Evolutionary conservation across 169 alveolate species (phyloP), one percentile per base, ranked within the genome.

Genomic region (Plasmodium knowlesi): DNA sequence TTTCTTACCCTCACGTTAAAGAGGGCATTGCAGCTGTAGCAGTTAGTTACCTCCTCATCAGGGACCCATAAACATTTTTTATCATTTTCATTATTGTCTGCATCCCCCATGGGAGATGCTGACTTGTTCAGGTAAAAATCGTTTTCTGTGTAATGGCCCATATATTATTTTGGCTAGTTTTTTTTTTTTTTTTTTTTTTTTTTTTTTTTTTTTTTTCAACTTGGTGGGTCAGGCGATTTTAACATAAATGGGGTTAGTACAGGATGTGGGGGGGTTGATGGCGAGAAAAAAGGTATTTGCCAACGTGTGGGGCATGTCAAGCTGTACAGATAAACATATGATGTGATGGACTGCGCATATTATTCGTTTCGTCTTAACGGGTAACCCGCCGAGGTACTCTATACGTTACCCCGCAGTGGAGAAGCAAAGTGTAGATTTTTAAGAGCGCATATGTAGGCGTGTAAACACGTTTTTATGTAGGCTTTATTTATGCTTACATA

Each of bases 1-100:
- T 89, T 89, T 61, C 94, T 89, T 32, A 89, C 89, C 50, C 94
- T 78, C 39, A 89, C 94, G 79, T 89, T 89, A 79, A 89, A 89
- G 39, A 67, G 22, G 5, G 71, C 94, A 79, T 79, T 89, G 46
- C 94, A 89, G 54, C 94, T 89, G 72, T 78, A 80, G 57, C 94
- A 89, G 10, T 89, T 89, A 0, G 94, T 89, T 34, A 89, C 94
- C 34, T 89, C 94, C 43, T 89, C 94, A 89, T 89, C 94, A 3
- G 94, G 94, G 14, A 89, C 94, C 94, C 94, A 89, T 14, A 79
- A 46, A n/a, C 67, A 32, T 61, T 80, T 89, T 50, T 71, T 89
- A 16, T 89, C 94, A 61, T 57, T 78, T 79, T 79, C 89, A 78
- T 79, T 79, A 53, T 86, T 84, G 74, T 85, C 93, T 50, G 85